Base-by-base conservation (phyloP, 345 rosid species). In the Eucalyptus shirleyi region DNA sequence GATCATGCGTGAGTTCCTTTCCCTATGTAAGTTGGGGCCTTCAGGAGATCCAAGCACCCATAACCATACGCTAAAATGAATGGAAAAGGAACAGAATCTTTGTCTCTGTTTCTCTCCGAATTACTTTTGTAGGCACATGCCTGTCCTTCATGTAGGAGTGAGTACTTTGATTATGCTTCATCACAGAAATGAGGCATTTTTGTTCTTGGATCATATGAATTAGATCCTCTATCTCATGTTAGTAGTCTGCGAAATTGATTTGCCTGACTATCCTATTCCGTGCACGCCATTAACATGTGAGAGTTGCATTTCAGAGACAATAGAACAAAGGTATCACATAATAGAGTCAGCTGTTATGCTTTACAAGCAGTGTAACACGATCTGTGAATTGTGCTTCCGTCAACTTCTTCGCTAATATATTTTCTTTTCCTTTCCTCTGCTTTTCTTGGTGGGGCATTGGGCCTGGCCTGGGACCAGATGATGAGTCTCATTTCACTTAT, bases 401-500 rank as follows among this genome's bases (percentile, higher is more conserved):
- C 83, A 37, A 11, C 28, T 21, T 77, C 83, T 40, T 77, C 47
- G 16, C 83, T 77, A 77, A 77, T 13, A 21, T 77, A 24, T 40
- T 21, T 77, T 77, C 16, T 40, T 40, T 77, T 69, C 82, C 44
- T 69, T 16, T 32, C 16, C 24, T 62, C 47, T 72, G 7, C 50
- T 32, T 51, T 34, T 45, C 19, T 47, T 50, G 26, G 67, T 26
- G 40, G 88, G 14, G 44, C 59, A 21, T 37, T n/a, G 81, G 47
- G 47, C 47, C 83, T 77, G 83, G 13, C 83, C 30, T 12, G 30
- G 47, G 87, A 56, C 0, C 93, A 94, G 96, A 87, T 2, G 91
- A 94, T 86, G 97, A 94, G 91, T 62, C 87, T 45, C 80, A 90
- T 34, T 96, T 93, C 86, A 67, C 92, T 26, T 96, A 95, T 40